Base-by-base conservation (phyloP, 75 land plant genomes). In the Pinus taeda region DNA sequence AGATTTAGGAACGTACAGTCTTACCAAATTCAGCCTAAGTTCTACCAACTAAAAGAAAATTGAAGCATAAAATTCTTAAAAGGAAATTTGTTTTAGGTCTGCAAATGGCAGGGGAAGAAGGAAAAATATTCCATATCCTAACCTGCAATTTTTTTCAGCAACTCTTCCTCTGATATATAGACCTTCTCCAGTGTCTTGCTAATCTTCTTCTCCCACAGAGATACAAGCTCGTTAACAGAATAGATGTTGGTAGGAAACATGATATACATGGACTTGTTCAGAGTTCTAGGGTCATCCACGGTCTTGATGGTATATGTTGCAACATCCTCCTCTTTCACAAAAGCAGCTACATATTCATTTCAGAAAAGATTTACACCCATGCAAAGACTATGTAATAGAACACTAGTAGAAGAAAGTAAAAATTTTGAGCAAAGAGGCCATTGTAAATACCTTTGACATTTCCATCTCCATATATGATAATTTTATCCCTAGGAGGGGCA, bases 401-500 rank as follows among this genome's bases (percentile, higher is more conserved):
- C 5, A 39, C 42, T 4, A 4, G 4, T 39, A 4, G 6, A 39
- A 4, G 42, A 39, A 39, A 39, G 42, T 39, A 39, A 39, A 4
- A 4, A 4, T 5, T 39, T 39, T 39, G 4, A 39, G 4, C 6
- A 6, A 39, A 39, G 42, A 39, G 81, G 0, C 42, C 4, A n/a
- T 62, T 62, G 82, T 21, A 71, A 59, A 5, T 57, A 87, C 84
- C 85, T 83, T 84, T 87, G 9, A 70, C 24, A 26, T 81, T 81
- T 55, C 88, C 90, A 77, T 83, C 85, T 1, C 90, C 90, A 37
- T 80, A 59, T 22, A 89, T 83, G 42, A 81, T 69, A 56, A 83
- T 75, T 63, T 89, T 89, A 63, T 85, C 90, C 70, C 87, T 85
- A 1, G 90, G 90, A 24, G 90, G 86, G 45, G 78, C 42, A 33